These are phyloP conservation scores for Lachnellula cervina DNA, from an alignment of 2,329 filamentous ascomycete genomes.

Conservation along the genomic window DNA sequence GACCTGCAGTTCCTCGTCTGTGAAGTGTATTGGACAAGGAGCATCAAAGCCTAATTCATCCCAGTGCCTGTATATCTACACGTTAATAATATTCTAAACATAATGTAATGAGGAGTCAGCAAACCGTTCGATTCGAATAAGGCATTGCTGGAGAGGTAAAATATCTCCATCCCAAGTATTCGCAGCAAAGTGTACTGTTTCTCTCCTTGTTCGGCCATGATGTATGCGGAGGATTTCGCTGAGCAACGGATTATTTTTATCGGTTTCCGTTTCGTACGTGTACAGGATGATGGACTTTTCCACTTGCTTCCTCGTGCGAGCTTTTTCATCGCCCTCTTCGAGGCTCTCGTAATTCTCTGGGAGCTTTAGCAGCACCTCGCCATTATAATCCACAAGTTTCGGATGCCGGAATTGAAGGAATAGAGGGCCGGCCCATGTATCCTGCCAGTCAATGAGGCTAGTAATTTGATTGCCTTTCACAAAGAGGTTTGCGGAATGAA, in stretches of 20 bases:
- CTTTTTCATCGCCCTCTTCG: slow-evolving; percentile 24
- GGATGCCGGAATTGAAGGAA: slow-evolving; percentile 25
- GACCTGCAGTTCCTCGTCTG: slow-evolving; percentile 12
- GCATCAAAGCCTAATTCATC: slow-evolving; percentile 24
- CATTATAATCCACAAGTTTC: slow-evolving; percentile 29
- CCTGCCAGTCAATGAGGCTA: slow-evolving; percentile 36
- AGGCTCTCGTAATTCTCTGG: slow-evolving; percentile 25
- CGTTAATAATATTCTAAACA: slow-evolving; percentile 12
- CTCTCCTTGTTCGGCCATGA: slow-evolving; percentile 24
- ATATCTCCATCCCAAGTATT: slow-evolving; percentile 32
- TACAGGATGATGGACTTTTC: slow-evolving; percentile 24
- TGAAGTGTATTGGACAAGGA: slow-evolving; percentile 28
- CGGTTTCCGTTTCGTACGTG: slow-evolving; percentile 29
- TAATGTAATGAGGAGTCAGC: slow-evolving; percentile 12
- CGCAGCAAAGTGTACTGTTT: slow-evolving; percentile 29
- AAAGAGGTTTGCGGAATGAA: slow-evolving; percentile 37
- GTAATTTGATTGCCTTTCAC: slow-evolving; percentile 33
- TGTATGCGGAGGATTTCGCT: slow-evolving; percentile 1
- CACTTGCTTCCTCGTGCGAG: slow-evolving; percentile 21
- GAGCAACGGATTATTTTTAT: slow-evolving; percentile 26
- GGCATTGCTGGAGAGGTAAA: slow-evolving; percentile 30
- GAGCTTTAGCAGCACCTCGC: slow-evolving; percentile 26
- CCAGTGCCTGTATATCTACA: slow-evolving; percentile 25
- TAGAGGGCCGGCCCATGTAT: slow-evolving; percentile 12
- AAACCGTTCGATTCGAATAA: slow-evolving; percentile 31